phyloP scores from a whole-genome alignment of 2,329 filamentous ascomycete genomes.

The Xylaria sp. region DNA sequence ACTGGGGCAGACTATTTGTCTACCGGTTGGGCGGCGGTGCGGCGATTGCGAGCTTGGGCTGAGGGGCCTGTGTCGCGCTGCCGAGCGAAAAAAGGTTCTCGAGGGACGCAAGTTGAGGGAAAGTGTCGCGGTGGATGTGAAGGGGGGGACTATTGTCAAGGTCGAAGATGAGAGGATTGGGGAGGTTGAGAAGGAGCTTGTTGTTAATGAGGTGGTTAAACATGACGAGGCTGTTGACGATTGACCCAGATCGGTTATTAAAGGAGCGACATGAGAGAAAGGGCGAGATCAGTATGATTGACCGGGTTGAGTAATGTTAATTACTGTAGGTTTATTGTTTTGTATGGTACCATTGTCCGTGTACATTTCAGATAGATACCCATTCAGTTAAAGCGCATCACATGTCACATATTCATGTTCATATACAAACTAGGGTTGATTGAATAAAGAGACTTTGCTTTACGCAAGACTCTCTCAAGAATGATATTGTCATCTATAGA shows the following conservation, averaged over 20 bases:
- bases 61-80: conserved; percentile 78
- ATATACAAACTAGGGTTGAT: neutral
- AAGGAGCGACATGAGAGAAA: neutral
- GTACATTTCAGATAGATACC: conserved; percentile 13
- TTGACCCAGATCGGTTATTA: neutral
- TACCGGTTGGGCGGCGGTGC: conserved; percentile 82
- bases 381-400: neutral
- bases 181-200: conserved; percentile 15
- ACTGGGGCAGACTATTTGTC: conserved; percentile 85
- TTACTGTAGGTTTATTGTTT: neutral
- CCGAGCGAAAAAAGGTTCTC: conserved; percentile 71
- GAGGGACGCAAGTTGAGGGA: conserved; percentile 65
- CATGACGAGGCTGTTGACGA: conserved; percentile 24
- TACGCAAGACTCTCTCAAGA: conserved; percentile 5
- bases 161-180: conserved; percentile 32
- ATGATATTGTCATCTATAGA: conserved; percentile 26
- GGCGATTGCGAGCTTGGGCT: conserved; percentile 86
- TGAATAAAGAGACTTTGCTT: conserved; percentile 3
- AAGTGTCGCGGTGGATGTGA: conserved; percentile 41
- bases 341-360: neutral
- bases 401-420: neutral
- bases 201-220: conserved; percentile 11
- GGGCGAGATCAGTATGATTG: too few relatives aligned
- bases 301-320: neutral
- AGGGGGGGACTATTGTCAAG: conserved; percentile 41